Evolutionary conservation across 2,329 filamentous ascomycete species (phyloP), one percentile per base, ranked within the genome.

Genomic region (Lachnellula hyalina): DNA sequence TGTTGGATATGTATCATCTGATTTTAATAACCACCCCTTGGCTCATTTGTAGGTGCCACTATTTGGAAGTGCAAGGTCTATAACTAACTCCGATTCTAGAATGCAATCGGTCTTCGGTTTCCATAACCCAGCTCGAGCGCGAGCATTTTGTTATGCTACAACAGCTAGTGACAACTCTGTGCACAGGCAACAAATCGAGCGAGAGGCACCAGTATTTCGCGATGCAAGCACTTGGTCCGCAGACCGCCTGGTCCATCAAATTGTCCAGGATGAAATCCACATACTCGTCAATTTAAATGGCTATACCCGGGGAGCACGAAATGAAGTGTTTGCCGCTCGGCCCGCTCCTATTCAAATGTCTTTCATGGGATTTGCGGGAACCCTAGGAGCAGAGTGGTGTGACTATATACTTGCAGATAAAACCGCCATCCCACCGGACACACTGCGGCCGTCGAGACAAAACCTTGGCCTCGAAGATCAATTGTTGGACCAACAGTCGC

Each of bases 51-150:
- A 62, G 74, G 74, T 79, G 65, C 14, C 15, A 32, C 21, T 5
- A 2, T 51, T 36, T 25, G n/a, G 25, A 12, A 19, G 32, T 19
- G 23, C 11, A 19, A 3, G 19, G 46, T 12, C 28, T 23, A n/a
- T 47, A 35, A 38, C 47, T 53, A 5, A 51, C 56, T 54, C 23
- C 35, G 0, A 23, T 36, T 19, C 53, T 12, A 83, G 80, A 53
- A 99, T 99, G 94, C 94, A 99, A 74, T 97, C 94, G 1, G 92
- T 97, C 5, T 99, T 99, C 72, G 94, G 94, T 0, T 78, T 97
- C 55, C 94, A 99, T 68, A 77, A 96, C 64, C 78, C 78, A 0
- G 72, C 70, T 23, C 83, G 86, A 25, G 89, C 90, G 15, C 89
- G 87, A 63, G 93, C 94, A 0, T 91, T 92, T 67, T 99, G 94